Evolutionary conservation across 164 flowering plant species (phyloP).

Genomic region (Chimonanthus salicifolius): DNA sequence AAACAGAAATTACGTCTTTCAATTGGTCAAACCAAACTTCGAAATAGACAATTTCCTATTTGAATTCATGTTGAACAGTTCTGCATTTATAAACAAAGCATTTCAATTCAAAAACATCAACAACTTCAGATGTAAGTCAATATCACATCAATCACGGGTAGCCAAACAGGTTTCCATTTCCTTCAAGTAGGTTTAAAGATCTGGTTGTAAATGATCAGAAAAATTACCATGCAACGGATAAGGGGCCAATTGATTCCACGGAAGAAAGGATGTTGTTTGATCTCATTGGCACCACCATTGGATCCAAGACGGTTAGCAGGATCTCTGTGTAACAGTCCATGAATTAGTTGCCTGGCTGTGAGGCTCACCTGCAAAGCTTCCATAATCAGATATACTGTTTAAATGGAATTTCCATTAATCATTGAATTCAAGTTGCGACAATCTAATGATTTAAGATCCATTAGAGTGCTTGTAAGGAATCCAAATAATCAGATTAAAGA

Average conservation of each 20-base stretch:
- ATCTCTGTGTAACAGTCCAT: constrained; percentile 73
- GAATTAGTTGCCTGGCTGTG: constrained; percentile 75
- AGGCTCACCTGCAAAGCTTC: constrained; percentile 61
- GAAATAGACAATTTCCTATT: neutral
- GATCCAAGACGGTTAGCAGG: constrained; percentile 78
- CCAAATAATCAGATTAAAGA: too few relatives aligned
- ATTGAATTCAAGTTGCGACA: too few relatives aligned
- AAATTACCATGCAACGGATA: constrained; percentile 83
- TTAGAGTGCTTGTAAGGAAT: too few relatives aligned
- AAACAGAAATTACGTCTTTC: neutral
- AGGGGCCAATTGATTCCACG: constrained; percentile 92
- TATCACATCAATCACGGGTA: neutral
- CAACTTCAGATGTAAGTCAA: neutral
- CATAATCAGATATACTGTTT: neutral
- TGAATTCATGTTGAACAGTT: neutral
- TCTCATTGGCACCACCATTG: constrained; percentile 74
- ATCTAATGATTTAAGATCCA: too few relatives aligned
- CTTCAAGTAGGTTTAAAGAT: too few relatives aligned
- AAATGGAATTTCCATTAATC: too few relatives aligned
- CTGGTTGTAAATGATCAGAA: neutral
- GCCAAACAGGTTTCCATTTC: neutral
- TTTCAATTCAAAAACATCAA: neutral
- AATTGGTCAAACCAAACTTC: neutral
- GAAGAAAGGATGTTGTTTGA: constrained; percentile 88
- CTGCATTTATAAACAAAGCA: neutral